A percentile compares a stretch with the other conserved stretches of the same genome.
Conservation (phyloP, 2,329 filamentous ascomycete genomes). For the Alternaria gaisen region DNA sequence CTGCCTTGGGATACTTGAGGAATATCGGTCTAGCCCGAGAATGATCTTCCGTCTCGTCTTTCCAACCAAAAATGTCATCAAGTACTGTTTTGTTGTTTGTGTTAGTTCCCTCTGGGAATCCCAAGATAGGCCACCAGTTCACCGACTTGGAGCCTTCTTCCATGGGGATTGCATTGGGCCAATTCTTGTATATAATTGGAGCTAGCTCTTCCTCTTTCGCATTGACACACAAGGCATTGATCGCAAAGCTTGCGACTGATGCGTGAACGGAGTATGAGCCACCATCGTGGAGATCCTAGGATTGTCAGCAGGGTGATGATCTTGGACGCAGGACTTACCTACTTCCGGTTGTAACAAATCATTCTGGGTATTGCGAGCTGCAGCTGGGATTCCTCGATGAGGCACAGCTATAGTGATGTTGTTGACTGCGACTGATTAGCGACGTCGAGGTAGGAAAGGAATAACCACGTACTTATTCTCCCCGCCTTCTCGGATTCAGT, state of each 20-base stretch:
- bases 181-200: constrained; percentile 12
- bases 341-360: constrained; percentile 13
- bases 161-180: constrained; percentile 10
- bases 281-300: constrained; percentile 6
- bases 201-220: constrained; percentile 11
- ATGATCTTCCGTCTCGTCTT: constrained; percentile 9
- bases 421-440: constrained; percentile 4
- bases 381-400: constrained; percentile 12
- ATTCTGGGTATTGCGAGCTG: constrained; percentile 11
- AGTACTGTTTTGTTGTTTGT: constrained; percentile 14
- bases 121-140: constrained; percentile 14
- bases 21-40: constrained; percentile 15
- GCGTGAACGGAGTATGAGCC: constrained; percentile 15
- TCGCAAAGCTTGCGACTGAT: constrained; percentile 12
- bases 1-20: constrained; percentile 14
- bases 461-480: constrained; percentile 5
- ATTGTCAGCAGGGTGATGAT: not conserved
- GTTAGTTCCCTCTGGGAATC: constrained; percentile 9
- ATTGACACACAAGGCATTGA: constrained; percentile 13
- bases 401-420: constrained; percentile 19
- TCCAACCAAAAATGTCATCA: constrained; percentile 14
- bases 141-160: constrained; percentile 12
- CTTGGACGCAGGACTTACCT: not conserved
- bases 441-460: not conserved
- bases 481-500: constrained; percentile 9